Base-by-base conservation (phyloP, 371 early-diverging fungal species). In the Apophysomyces sp. region DNA sequence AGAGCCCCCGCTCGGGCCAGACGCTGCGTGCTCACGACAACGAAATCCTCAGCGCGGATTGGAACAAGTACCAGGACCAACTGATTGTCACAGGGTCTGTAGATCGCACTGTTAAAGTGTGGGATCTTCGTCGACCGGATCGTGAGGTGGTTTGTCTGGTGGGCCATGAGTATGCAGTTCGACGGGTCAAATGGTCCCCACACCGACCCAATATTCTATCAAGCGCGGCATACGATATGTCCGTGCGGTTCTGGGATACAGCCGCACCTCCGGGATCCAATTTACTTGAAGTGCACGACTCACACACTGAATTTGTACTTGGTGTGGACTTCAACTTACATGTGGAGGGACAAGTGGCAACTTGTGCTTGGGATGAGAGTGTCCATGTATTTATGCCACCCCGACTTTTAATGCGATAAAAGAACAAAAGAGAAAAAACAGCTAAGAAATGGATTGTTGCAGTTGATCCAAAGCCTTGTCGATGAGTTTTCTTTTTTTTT, bases 301-400 rank as follows among this genome's bases (percentile, higher is more conserved):
- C 81, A 28, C 97, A 98, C 63, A 88, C 92, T 0, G 98, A 98
- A 77, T 98, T 98, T 85, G 97, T 94, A 16, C 79, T 96, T 31
- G 98, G 97, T 0, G 72, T 96, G 32, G 98, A 98, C 73, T 94
- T 90, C 68, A 91, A 88, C 63, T 72, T 97, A 61, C 96, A 92
- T 72, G 63, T 84, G 15, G 89, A 90, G 37, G 94, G 94, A 2
- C 87, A 87, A 64, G 76, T 96, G 28, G 96, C 95, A 7, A 94
- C 97, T 0, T 94, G 95, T 74, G 90, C 92, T 26, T 97, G 98
- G 98, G 98, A 97, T 70, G 96, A 96, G 73, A 75, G 72, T 29
- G 83, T 97, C 9, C 85, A 86, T 75, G 79, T 89, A 15, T 83
- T 86, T 69, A 70, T 78, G 41, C 88, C 86, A 24, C 81, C 77